Base-by-base conservation (phyloP, 495 filamentous ascomycete genomes). In the Xylaria venustula region DNA sequence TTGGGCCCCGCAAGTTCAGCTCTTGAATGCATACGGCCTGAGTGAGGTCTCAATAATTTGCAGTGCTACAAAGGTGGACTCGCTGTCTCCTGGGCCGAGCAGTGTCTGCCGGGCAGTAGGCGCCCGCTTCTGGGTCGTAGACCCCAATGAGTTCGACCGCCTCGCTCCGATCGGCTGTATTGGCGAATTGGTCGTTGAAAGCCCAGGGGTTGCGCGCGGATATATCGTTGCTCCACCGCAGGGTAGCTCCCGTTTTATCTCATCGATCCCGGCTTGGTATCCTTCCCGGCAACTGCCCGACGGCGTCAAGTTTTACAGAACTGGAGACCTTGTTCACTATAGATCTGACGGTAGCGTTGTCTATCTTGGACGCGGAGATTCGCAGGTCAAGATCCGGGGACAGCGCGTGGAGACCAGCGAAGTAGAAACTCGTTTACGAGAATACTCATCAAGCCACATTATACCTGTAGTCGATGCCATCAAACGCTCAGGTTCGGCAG, bases 181-280 rank as follows among this genome's bases (percentile, higher is more conserved):
- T n/a, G 81, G 80, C 6, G 82, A 84, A 60, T 58, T 83, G 15
- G 64, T 76, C 7, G 65, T 84, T 11, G 73, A 71, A 36, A 80
- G 82, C 1, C 75, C 77, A 7, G 64, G 74, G 20, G 55, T 83
- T 6, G 82, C 80, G 0, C 67, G 82, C 17, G 82, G 81, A 61
- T 87, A 86, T 47, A 67, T 86, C 14, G 77, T 80, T 41, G 78
- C 81, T 46, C 73, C 73, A 0, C 75, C 75, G 20, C 81, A 84
- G 65, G 85, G 80, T 15, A 75, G 69, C 0, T 75, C 75, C 4
- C 64, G 74, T 0, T 87, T 85, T 55, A 64, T 85, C 30, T 46
- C 60, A n/a, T 69, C 80, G 23, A 17, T 26, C 8, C 81, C 83
- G 4, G 36, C 63, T 0, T 86, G 83, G 82, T 67, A 64, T 9